Percentiles rank a stretch among this genome's conserved stretches.
Conservation (phyloP, 129 eudicot species). For the Flaveria trinervia region DNA sequence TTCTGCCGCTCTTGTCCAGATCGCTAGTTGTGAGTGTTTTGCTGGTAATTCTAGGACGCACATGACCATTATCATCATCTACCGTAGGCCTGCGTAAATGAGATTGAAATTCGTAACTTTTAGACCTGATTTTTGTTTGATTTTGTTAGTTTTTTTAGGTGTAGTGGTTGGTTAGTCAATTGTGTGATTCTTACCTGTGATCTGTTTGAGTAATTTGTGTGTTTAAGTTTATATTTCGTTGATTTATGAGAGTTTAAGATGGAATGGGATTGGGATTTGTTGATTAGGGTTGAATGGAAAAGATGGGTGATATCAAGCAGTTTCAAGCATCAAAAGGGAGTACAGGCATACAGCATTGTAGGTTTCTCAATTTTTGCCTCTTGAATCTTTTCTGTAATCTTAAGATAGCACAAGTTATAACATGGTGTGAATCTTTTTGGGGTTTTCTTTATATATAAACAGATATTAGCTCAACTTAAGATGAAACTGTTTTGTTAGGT, state of each 20-base stretch:
- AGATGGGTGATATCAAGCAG: conserved; percentile 81
- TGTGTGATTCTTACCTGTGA: conserved; percentile 20
- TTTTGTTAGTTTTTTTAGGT: not conserved
- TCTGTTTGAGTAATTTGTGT: conserved; percentile 16
- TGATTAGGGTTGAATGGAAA: conserved; percentile 80
- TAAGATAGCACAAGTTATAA: not conserved
- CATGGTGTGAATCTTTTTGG: not conserved
- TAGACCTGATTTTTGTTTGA: not conserved
- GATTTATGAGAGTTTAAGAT: conserved; percentile 48
- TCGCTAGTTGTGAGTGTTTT: conserved; percentile 94
- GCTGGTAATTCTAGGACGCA: conserved; percentile 32
- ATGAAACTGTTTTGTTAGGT: not conserved
- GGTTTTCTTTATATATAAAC: not conserved
- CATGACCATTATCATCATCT: conserved; percentile 6
- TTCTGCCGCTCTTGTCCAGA: conserved; percentile 99
- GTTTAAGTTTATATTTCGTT: conserved; percentile 20
- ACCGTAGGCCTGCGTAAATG: not conserved
- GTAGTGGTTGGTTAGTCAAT: not conserved
- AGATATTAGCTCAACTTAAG: not conserved
- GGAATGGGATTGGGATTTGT: conserved; percentile 64
- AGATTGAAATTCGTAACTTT: not conserved
- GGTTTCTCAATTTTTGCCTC: conserved; percentile 41
- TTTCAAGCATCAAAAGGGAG: conserved; percentile 50
- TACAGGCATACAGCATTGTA: conserved; percentile 54
- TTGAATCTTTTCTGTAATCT: conserved; percentile 1